Evolutionary conservation across 2,329 filamentous ascomycete species (phyloP), one percentile per base, ranked within the genome.

Genomic region (Metarhizium humberi): DNA sequence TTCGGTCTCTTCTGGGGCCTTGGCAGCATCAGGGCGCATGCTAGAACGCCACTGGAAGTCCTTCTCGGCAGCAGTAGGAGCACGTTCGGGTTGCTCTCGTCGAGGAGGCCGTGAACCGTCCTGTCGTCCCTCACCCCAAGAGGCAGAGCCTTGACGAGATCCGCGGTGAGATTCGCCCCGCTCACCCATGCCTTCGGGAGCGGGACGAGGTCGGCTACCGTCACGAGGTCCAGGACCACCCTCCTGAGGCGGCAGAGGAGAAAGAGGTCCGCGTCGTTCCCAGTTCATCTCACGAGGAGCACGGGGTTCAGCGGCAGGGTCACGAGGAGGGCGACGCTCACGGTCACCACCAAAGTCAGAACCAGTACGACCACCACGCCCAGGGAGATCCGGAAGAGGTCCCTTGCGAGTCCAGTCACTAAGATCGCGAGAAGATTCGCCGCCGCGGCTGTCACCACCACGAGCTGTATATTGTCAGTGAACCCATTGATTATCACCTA

Each of bases 351-450:
- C 76, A 64, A 80, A 81, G 56, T 79, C 78, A 49, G 79, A 73
- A 50, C 62, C 61, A 56, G 76, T 73, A 55, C 82, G 71, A 50
- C 66, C 68, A 54, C 73, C 72, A 51, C 79, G 74, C 55, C 75
- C 72, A 50, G 87, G 85, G 34, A 88, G 74, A 63, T 91, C 88
- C 59, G 88, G 48, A 54, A 95, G 82, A 60, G 92, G 92, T 13
- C 94, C 94, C 73, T 92, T 94, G 69, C 94, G 89, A 64, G 88
- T 88, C 92, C 94, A 97, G 74, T 94, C 90, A 63, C 82, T 84
- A 64, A 96, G 80, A 63, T 95, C 91, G 64, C 92, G 87, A 59
- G 79, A 80, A 58, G 74, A 76, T 54, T 95, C 91, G 59, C 64
- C 54, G 18, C 45, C 72, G 67, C 74, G 72, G 55, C 72, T 67